Evolutionary conservation across 306 rosid species (phyloP).

Genomic region (Lathyrus aphaca): DNA sequence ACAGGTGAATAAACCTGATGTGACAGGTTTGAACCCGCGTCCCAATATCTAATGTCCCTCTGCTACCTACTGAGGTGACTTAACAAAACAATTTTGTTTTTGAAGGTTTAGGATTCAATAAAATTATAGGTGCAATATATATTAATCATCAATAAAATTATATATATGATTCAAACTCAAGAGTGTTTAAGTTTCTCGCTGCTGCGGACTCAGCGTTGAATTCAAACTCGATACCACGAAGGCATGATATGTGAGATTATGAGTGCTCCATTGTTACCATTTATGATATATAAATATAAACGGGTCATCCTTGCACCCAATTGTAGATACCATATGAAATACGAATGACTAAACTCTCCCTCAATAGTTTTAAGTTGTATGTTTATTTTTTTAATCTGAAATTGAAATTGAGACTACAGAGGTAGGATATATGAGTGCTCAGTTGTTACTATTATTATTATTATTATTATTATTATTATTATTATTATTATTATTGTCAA

Average conservation of each 20-base stretch:
- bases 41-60: too few relatives aligned
- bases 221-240: too few relatives aligned
- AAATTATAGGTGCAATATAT: too few relatives aligned
- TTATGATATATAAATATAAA: neutral
- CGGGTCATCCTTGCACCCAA: neutral
- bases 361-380: conserved; percentile 4
- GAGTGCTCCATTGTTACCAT: neutral
- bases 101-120: too few relatives aligned
- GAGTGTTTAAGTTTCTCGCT: too few relatives aligned
- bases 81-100: too few relatives aligned
- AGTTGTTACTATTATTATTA: neutral
- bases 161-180: too few relatives aligned
- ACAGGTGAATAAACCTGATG: too few relatives aligned
- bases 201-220: neutral
- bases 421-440: neutral
- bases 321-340: neutral
- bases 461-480: neutral
- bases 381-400: neutral
- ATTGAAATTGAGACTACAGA: neutral
- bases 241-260: too few relatives aligned
- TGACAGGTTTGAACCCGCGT: too few relatives aligned
- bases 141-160: too few relatives aligned
- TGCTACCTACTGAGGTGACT: too few relatives aligned
- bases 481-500: neutral
- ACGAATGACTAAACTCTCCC: neutral